Percentiles rank a stretch among this genome's conserved stretches.
Evolutionary conservation across 2,329 filamentous ascomycete species (phyloP).

Genomic region (Paraconiothyrium sp.): DNA sequence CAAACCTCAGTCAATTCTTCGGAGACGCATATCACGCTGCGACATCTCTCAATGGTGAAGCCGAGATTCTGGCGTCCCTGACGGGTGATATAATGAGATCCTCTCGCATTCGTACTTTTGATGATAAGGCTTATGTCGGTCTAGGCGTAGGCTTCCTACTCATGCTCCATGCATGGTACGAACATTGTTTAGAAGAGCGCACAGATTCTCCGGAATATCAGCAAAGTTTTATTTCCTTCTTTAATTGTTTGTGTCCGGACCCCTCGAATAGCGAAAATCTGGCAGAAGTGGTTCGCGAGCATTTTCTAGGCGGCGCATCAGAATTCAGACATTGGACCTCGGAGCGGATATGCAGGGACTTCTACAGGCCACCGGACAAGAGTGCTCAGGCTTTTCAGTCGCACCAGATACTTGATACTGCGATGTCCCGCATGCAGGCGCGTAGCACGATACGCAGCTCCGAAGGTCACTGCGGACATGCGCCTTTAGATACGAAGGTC

Average conservation of each 20-base stretch:
- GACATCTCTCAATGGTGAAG: not conserved
- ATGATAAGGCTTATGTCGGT: not conserved
- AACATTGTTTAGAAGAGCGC: not conserved
- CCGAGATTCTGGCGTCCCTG: not conserved
- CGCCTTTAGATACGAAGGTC: not conserved
- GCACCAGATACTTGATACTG: not conserved
- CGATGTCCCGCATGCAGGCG: not conserved
- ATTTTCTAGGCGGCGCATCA: not conserved
- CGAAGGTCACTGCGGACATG: not conserved
- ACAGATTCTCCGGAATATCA: not conserved
- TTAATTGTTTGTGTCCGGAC: not conserved
- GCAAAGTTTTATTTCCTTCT: not conserved
- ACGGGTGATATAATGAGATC: not conserved
- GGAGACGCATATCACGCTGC: not conserved
- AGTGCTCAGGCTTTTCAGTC: too few relatives aligned
- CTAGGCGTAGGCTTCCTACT: not conserved
- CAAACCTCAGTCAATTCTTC: not conserved
- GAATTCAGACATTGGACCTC: not conserved
- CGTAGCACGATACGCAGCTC: not conserved
- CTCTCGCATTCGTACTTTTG: not conserved
- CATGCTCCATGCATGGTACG: not conserved
- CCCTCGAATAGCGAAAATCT: not conserved
- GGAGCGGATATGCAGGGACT: too few relatives aligned
- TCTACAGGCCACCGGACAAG: too few relatives aligned
- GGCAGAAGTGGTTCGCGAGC: not conserved